phyloP scores from a whole-genome alignment of 2,329 filamentous ascomycete genomes.

The Ceratocystis huliohia region DNA sequence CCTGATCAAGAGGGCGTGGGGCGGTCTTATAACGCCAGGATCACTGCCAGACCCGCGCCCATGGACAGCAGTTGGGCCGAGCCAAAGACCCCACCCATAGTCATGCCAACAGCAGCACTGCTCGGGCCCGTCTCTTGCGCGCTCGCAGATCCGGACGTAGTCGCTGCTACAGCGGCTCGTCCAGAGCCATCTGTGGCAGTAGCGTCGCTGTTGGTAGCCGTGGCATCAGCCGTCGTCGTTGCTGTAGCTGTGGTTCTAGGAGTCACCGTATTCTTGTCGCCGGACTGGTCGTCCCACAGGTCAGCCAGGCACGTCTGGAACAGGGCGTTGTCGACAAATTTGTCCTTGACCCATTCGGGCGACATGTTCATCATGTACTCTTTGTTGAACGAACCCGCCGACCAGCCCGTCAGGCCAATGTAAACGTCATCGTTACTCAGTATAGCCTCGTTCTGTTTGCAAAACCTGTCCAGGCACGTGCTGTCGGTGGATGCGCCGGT shows the following conservation, averaged over 20 bases:
- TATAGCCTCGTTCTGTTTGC: slow-evolving; percentile 36
- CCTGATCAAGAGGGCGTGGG: background rate
- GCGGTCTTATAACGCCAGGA: background rate
- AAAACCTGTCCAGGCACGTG: slow-evolving; percentile 34
- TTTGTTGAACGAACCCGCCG: slow-evolving; percentile 33
- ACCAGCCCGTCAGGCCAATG: slow-evolving; percentile 36
- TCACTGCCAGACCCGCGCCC: background rate
- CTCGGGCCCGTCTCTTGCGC: background rate
- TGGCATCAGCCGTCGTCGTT: background rate
- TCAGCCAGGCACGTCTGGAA: slow-evolving; percentile 26
- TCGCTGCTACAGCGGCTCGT: background rate
- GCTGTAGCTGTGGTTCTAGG: background rate
- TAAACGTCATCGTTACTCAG: slow-evolving; percentile 37
- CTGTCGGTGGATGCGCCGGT: slow-evolving; percentile 33
- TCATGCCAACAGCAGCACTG: background rate
- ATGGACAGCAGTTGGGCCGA: background rate
- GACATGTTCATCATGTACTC: slow-evolving; percentile 35
- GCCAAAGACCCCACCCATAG: background rate
- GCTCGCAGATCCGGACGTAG: background rate
- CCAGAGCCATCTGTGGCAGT: background rate
- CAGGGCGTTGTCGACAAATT: slow-evolving; percentile 21
- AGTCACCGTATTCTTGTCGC: background rate
- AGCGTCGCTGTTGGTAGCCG: background rate
- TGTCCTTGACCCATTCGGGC: slow-evolving; percentile 27
- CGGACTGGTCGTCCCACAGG: slow-evolving; percentile 7